Evolutionary conservation across 2,329 filamentous ascomycete genomes (phyloP).

Genomic region (Ceratocystis papillata): DNA sequence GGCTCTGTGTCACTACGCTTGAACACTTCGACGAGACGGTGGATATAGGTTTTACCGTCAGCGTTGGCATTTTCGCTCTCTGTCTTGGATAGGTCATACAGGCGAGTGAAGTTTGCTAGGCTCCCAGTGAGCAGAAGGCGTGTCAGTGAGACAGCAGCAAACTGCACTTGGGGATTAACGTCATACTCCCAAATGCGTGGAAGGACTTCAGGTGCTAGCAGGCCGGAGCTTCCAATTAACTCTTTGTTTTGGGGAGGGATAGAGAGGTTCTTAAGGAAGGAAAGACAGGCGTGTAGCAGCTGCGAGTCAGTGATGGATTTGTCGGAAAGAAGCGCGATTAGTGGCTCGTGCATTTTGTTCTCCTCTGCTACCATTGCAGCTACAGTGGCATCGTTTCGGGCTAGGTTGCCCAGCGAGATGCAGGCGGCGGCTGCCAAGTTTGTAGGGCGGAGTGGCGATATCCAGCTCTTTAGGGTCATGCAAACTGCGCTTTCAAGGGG

Average conservation of each 20-base stretch:
- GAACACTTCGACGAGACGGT: constrained; percentile 34
- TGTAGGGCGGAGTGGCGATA: constrained; percentile 32
- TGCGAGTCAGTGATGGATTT: constrained; percentile 37
- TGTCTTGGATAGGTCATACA: constrained; percentile 37
- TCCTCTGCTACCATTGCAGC: constrained; percentile 38
- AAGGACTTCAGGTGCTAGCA: constrained; percentile 39
- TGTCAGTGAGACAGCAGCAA: constrained; percentile 47
- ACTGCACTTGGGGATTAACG: constrained; percentile 47
- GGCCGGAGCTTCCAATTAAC: constrained; percentile 36
- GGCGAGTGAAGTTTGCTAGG: constrained; percentile 40
- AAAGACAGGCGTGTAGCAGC: constrained; percentile 46
- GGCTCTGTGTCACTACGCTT: constrained; percentile 37
- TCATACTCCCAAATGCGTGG: constrained; percentile 46
- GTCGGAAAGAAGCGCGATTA: constrained; percentile 39
- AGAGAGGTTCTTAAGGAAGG: constrained; percentile 55
- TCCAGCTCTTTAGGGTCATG: constrained; percentile 39
- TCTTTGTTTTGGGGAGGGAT: constrained; percentile 47
- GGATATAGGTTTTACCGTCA: constrained; percentile 15
- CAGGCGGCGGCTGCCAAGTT: constrained; percentile 48
- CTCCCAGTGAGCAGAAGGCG: constrained; percentile 47
- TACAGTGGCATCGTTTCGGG: constrained; percentile 47
- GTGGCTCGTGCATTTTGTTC: constrained; percentile 35
- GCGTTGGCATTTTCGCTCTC: constrained; percentile 28
- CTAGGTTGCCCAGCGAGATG: constrained; percentile 51
- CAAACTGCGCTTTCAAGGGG: constrained; percentile 37